These are phyloP conservation scores for Fusarium buxicola DNA, from an alignment of 2,329 filamentous ascomycete genomes.

Conservation along the genomic window DNA sequence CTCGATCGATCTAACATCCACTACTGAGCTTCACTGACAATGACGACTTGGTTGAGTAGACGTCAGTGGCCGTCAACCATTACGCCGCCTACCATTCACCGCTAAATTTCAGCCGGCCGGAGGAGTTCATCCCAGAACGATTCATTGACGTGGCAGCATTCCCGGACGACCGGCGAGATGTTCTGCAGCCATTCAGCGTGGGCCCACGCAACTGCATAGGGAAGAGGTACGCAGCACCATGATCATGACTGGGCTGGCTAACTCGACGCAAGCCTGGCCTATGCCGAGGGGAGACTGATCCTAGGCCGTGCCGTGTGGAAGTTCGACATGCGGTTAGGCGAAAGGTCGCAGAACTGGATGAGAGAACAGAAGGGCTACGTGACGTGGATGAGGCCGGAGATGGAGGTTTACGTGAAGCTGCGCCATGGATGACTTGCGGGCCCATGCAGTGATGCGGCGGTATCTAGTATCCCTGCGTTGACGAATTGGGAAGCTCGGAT, in stretches of 20 bases:
- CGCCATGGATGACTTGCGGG: conserved; percentile 4
- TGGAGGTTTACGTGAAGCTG: conserved; percentile 22
- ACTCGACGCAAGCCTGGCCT: conserved; percentile 19
- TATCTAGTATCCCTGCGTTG: neutral
- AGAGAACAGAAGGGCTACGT: conserved; percentile 24
- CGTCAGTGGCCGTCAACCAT: conserved; percentile 23
- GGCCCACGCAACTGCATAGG: conserved; percentile 29
- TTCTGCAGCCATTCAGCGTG: conserved; percentile 20
- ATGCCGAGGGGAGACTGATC: conserved; percentile 22
- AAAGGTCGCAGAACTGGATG: conserved; percentile 20
- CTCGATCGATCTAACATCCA: neutral
- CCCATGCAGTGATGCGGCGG: neutral
- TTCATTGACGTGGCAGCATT: conserved; percentile 12
- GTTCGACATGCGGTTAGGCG: conserved; percentile 22
- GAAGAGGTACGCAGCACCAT: conserved; percentile 6
- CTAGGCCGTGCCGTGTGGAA: conserved; percentile 21
- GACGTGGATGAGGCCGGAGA: conserved; percentile 23
- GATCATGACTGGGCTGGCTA: neutral
- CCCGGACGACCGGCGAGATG: conserved; percentile 16
- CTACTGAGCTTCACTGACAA: neutral
- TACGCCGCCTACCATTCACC: conserved; percentile 25
- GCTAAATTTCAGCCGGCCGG: conserved; percentile 14
- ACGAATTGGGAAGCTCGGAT: conserved; percentile 9
- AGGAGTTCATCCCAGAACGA: conserved; percentile 24
- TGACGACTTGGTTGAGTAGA: conserved; percentile 3